Percentiles rank a stretch among this genome's conserved stretches.
Conservation (phyloP, 768 basidiomycete species). For the Tulasnella calospora region DNA sequence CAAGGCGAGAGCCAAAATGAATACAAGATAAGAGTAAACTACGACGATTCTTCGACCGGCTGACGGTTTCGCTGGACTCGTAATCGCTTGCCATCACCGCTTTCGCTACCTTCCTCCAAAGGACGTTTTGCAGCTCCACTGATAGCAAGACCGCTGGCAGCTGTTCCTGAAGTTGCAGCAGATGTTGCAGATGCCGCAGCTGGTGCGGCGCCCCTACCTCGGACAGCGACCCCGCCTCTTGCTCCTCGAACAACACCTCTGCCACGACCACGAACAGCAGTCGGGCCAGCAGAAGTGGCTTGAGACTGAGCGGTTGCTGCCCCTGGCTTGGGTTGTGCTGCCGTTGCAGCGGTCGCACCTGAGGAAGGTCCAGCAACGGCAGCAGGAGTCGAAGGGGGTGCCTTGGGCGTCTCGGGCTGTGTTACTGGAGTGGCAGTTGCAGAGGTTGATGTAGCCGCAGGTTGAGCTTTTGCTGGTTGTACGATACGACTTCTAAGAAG, state of each 20-base stretch:
- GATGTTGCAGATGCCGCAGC: neutral
- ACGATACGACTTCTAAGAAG: neutral
- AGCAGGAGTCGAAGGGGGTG: neutral
- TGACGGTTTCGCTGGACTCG: constrained; percentile 24
- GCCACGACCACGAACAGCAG: constrained; percentile 13
- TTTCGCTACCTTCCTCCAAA: constrained; percentile 18
- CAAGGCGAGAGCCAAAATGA: too few species aligned
- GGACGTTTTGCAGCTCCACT: constrained; percentile 23
- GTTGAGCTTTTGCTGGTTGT: neutral
- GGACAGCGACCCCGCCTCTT: constrained; percentile 12
- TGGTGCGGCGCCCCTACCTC: constrained; percentile 9
- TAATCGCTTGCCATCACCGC: constrained; percentile 18
- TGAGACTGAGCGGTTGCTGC: neutral
- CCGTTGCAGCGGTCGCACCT: neutral
- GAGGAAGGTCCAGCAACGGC: neutral
- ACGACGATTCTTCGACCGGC: neutral
- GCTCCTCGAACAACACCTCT: constrained; percentile 18
- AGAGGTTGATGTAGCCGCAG: neutral
- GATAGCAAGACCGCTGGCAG: constrained; percentile 9
- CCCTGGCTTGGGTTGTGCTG: neutral
- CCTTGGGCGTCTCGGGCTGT: neutral
- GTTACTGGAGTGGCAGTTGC: neutral
- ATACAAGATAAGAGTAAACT: too few species aligned
- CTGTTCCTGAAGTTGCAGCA: neutral
- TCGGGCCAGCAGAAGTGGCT: neutral